Percentiles rank a stretch among this genome's conserved stretches.
phyloP scores from a whole-genome alignment of 148 eudicot genomes.

The Amaranthus hypochondriacus region DNA sequence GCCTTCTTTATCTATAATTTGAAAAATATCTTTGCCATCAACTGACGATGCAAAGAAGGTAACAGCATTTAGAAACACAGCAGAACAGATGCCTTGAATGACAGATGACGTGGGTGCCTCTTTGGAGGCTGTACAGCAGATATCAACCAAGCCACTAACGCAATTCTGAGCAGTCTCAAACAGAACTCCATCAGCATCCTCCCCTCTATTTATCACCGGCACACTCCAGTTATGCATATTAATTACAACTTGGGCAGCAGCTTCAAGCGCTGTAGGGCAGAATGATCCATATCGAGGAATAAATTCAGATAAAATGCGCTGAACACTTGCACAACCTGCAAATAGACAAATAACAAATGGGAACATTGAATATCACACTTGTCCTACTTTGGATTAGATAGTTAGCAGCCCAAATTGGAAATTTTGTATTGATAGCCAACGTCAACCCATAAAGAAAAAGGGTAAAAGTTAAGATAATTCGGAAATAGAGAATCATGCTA shows the following conservation, averaged over 20 bases:
- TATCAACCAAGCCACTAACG: constrained; percentile 71
- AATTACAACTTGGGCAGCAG: constrained; percentile 76
- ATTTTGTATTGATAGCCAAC: background rate
- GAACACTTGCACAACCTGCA: constrained; percentile 78
- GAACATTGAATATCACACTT: background rate
- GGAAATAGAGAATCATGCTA: background rate
- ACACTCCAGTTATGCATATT: constrained; percentile 80
- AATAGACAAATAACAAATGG: background rate
- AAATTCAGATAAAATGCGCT: constrained; percentile 66
- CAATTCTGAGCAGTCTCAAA: constrained; percentile 79
- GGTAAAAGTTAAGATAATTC: background rate
- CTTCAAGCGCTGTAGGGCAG: constrained; percentile 96
- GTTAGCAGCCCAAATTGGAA: background rate
- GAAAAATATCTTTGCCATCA: constrained; percentile 70
- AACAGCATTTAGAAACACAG: constrained; percentile 66
- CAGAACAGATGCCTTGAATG: constrained; percentile 70
- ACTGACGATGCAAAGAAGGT: constrained; percentile 62
- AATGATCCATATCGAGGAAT: constrained; percentile 74
- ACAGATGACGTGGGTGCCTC: constrained; percentile 70
- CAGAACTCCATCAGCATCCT: constrained; percentile 68
- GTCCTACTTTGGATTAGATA: background rate
- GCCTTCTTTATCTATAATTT: constrained; percentile 52
- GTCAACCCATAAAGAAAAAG: background rate
- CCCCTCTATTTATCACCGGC: constrained; percentile 54
- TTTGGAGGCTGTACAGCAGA: constrained; percentile 61